Percentiles rank a stretch among this genome's conserved stretches.
phyloP scores from a whole-genome alignment of 352 stramenopile species.

The Phytophthora citricola region DNA sequence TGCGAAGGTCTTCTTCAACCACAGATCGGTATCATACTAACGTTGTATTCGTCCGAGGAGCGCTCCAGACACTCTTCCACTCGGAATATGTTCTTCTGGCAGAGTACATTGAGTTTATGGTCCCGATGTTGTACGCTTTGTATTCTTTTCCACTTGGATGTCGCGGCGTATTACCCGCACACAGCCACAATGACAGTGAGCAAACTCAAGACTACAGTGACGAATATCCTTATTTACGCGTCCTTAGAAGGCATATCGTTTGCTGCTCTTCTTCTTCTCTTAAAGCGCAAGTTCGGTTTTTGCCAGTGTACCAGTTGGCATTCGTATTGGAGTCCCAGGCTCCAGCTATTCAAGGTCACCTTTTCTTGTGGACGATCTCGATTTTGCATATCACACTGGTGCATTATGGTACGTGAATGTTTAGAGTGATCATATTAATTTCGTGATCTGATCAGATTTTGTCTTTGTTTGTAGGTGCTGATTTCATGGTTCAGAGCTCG shows the following conservation, averaged over 20 bases:
- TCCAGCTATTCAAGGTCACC: constrained; percentile 19
- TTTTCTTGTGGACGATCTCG: constrained; percentile 36
- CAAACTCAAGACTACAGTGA: neutral
- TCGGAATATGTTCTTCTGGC: constrained; percentile 29
- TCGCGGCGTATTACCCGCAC: constrained; percentile 29
- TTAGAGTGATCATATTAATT: neutral
- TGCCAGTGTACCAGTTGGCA: constrained; percentile 31
- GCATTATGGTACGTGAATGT: constrained; percentile 27
- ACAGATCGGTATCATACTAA: neutral
- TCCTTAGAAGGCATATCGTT: constrained; percentile 18
- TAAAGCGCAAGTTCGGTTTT: constrained; percentile 29
- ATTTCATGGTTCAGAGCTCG: constrained; percentile 3
- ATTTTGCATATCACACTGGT: constrained; percentile 33
- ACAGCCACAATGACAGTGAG: constrained; percentile 5
- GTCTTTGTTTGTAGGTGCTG: neutral
- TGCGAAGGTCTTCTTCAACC: too few species aligned
- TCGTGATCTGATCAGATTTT: neutral
- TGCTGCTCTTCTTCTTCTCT: constrained; percentile 4
- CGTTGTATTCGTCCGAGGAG: constrained; percentile 2
- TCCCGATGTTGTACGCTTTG: constrained; percentile 30
- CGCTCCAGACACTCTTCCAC: constrained; percentile 27
- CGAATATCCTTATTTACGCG: constrained; percentile 17
- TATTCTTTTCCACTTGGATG: constrained; percentile 21
- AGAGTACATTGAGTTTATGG: constrained; percentile 38
- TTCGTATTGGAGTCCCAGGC: constrained; percentile 44